A percentile compares a stretch with the other conserved stretches of the same genome.
Evolutionary conservation across 164 flowering plant genomes (phyloP).

Genomic region (Magnolia changhungtana): DNA sequence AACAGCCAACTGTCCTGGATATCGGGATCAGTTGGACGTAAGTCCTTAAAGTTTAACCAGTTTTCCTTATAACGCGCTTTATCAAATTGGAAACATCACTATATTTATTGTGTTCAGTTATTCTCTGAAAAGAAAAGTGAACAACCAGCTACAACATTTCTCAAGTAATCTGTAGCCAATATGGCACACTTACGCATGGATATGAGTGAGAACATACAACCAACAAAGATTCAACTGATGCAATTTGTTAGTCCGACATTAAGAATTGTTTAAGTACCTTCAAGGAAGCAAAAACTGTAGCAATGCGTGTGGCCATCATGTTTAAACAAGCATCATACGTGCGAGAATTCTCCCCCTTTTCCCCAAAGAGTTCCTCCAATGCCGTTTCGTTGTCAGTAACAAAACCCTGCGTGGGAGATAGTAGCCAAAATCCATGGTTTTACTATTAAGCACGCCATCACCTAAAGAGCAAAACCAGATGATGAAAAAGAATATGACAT

Average conservation of each 20-base stretch:
- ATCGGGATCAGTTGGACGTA: neutral
- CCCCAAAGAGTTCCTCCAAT: conserved; percentile 80
- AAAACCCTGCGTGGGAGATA: conserved; percentile 52
- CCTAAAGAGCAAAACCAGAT: neutral
- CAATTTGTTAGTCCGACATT: neutral
- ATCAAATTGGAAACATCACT: neutral
- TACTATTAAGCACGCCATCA: neutral
- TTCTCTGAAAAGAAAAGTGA: neutral
- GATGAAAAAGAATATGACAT: neutral
- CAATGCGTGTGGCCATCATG: conserved; percentile 78
- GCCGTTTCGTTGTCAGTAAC: conserved; percentile 87
- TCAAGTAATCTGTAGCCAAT: neutral
- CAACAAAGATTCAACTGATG: neutral
- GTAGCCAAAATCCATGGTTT: neutral
- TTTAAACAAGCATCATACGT: conserved; percentile 68
- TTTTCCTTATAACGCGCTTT: neutral
- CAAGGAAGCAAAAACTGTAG: conserved; percentile 95
- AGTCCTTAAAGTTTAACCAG: neutral
- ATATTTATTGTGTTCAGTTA: neutral
- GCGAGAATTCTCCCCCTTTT: conserved; percentile 55
- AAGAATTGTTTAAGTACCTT: conserved; percentile 42
- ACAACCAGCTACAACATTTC: neutral
- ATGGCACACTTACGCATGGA: neutral
- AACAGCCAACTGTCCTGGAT: neutral
- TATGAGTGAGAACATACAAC: neutral